Base-by-base conservation (phyloP, 1,139 yeast species). In the Nadsonia starkeyi-henricii region DNA sequence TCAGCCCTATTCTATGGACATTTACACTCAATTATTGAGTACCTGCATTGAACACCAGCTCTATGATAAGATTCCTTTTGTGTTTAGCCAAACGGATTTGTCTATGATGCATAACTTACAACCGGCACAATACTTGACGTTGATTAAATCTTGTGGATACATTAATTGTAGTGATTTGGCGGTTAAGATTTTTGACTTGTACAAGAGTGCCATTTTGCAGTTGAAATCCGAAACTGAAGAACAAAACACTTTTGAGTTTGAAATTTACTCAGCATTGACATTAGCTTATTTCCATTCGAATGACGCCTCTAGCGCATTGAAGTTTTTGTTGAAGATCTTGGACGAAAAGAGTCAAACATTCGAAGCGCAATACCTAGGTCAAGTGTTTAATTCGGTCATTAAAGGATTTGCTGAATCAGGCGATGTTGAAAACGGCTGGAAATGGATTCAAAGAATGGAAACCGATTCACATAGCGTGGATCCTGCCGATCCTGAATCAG, bases 381-480 rank as follows among this genome's bases (percentile, higher is more conserved):
- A 8, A 47, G 55, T 48, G 47, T 56, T 41, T 17, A 50, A 54
- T 5, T 53, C 54, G 4, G 52, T 65, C 4, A 49, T 63, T 9
- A 47, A 50, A 5, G 70, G 67, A 3, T 63, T 66, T 43, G 59
- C 63, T 3, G 20, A 52, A 2, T 28, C 44, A 15, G 64, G 65
- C 1, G 60, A 60, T 13, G 51, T 53, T 17, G 55, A 51, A 9
- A 57, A 64, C 2, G 66, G 67, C 5, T 59, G 66, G 60, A 53
- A 54, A 2, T 68, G 72, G 71, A 54, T 63, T 26, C 53, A 54
- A 45, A 45, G 55, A 23, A 49, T 58, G n/a, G 59, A 57, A 20
- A 28, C 39, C 12, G 64, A 62, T 46, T 45, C 46, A 2, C 42
- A 55, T 17, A 46, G 39, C 17, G 39, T 58, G 33, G 51, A 53